Base-by-base conservation (phyloP, 495 filamentous ascomycete genomes). In the Tuber microsphaerosporum region DNA sequence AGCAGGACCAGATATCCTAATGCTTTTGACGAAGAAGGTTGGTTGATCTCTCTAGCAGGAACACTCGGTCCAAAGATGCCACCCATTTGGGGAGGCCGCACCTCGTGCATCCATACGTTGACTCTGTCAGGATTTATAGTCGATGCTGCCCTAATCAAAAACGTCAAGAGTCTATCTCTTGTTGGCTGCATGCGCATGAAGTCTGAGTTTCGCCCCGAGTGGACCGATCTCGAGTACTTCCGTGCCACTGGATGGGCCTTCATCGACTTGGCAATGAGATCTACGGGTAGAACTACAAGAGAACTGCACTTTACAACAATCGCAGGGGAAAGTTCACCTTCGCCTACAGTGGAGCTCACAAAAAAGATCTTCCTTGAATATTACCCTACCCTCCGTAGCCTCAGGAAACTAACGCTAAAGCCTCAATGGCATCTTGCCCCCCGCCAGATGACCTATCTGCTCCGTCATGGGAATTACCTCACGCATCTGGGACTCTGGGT, bases 61-160 rank as follows among this genome's bases (percentile, higher is more conserved):
- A 16, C 56, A 5, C 31, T 61, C 56, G 10, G n/a, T 17, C 56
- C n/a, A 61, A 61, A 61, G n/a, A 31, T 61, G n/a, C 56, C 56
- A 61, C 56, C 56, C 0, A 31, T 31, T 61, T 61, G 56, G 56
- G 26, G 26, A 61, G 56, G 56, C 56, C 9, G 2, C 26, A 26
- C 56, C 26, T 31, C 56, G n/a, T 26, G n/a, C n/a, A 12, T 61
- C 12, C 61, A 73, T n/a, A 79, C 76, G 4, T 71, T 79, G 8
- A 39, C 70, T 26, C 72, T 79, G 3, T 72, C 77, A 0, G 77
- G 77, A 2, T 79, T 79, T 42, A 71, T 79, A 1, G 76, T 79
- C 1, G 77, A 79, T 46, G 77, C 56, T 61, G n/a, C 56, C 14
- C 1, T 31, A 26, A 61, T 61, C 31, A 31, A 61, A 16, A 61